Evolutionary conservation across 768 basidiomycete species (phyloP).

Genomic region (Hypholoma fasciculare): DNA sequence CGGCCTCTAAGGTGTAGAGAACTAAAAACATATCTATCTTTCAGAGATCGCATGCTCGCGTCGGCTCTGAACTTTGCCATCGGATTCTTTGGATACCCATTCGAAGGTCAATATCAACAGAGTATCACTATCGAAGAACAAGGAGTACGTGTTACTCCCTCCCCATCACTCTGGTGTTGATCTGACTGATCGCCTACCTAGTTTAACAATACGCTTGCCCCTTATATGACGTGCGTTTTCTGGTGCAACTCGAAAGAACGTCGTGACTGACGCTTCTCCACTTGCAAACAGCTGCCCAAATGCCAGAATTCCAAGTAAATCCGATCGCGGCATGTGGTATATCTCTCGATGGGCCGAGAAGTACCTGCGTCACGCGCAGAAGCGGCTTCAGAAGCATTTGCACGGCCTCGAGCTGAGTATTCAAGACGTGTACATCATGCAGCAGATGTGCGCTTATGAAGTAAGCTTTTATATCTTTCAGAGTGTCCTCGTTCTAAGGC

Average conservation of each 20-base stretch:
- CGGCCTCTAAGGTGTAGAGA: neutral
- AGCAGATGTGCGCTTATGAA: conserved; percentile 86
- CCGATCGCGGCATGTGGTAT: conserved; percentile 58
- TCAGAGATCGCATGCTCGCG: conserved; percentile 70
- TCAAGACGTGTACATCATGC: conserved; percentile 75
- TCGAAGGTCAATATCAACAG: conserved; percentile 73
- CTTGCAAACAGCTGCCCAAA: conserved; percentile 53
- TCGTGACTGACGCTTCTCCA: neutral
- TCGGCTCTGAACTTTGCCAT: conserved; percentile 68
- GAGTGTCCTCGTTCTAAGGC: neutral
- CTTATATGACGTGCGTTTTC: conserved; percentile 65
- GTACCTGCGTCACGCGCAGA: conserved; percentile 69
- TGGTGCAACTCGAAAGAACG: neutral
- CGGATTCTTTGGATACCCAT: conserved; percentile 78
- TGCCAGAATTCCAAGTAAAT: conserved; percentile 42
- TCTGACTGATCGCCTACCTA: conserved; percentile 21
- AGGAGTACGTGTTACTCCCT: conserved; percentile 34
- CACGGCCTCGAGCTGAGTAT: conserved; percentile 61
- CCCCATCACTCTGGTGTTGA: conserved; percentile 11
- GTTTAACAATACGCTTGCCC: conserved; percentile 86
- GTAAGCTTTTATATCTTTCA: conserved; percentile 27
- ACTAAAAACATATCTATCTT: neutral
- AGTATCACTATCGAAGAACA: conserved; percentile 70
- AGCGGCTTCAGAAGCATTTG: conserved; percentile 59
- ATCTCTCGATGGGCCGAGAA: conserved; percentile 64